phyloP scores from a whole-genome alignment of 2,329 filamentous ascomycete species.

The Fusarium proliferatum region DNA sequence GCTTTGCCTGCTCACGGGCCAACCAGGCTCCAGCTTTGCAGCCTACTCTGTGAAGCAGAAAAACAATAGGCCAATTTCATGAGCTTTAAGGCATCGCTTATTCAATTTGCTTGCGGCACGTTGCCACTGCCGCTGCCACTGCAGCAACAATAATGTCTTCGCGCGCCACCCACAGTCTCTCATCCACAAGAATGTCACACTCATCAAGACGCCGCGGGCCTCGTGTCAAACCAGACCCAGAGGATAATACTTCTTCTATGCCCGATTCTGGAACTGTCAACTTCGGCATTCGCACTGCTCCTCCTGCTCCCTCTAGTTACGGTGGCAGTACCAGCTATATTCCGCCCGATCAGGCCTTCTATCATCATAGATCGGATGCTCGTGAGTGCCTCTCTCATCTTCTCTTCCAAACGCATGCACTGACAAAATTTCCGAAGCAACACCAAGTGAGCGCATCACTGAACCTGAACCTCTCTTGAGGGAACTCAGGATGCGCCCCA shows the following conservation, averaged over 20 bases:
- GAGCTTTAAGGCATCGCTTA: background rate
- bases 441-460: slow-evolving; percentile 51
- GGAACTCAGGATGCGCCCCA: slow-evolving; percentile 50
- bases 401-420: background rate
- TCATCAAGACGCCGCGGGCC: slow-evolving; percentile 36
- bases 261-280: slow-evolving; percentile 27
- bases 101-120: background rate
- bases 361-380: slow-evolving; percentile 52
- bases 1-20: background rate
- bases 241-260: slow-evolving; percentile 28
- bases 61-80: slow-evolving; percentile 10
- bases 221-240: slow-evolving; percentile 46
- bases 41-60: slow-evolving; percentile 5
- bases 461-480: slow-evolving; percentile 54
- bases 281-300: slow-evolving; percentile 3
- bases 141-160: slow-evolving; percentile 29
- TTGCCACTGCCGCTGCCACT: background rate
- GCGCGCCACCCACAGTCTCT: slow-evolving; percentile 13
- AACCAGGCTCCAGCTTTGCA: background rate
- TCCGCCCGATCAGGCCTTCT: slow-evolving; percentile 39
- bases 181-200: slow-evolving; percentile 37
- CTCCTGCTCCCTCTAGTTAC: slow-evolving; percentile 36
- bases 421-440: slow-evolving; percentile 45
- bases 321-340: slow-evolving; percentile 27
- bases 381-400: slow-evolving; percentile 47